phyloP scores from a whole-genome alignment of 768 basidiomycete species.

The Phlebiopsis gigantea region DNA sequence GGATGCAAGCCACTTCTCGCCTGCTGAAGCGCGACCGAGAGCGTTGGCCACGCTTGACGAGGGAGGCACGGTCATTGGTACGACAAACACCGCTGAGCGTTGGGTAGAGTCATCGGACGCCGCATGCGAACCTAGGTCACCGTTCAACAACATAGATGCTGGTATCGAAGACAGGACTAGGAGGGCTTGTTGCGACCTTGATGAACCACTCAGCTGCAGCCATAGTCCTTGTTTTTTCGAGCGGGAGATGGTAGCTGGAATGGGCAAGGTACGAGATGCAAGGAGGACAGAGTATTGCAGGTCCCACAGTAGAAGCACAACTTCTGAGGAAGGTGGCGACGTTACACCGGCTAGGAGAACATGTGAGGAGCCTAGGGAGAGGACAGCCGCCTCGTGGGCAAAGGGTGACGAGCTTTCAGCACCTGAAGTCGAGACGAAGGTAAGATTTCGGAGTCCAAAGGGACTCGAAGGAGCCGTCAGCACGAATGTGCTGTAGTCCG shows the following conservation, averaged over 20 bases:
- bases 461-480: constrained; percentile 14
- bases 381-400: constrained; percentile 20
- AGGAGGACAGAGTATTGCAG: constrained; percentile 29
- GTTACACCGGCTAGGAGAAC: constrained; percentile 24
- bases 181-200: constrained; percentile 7
- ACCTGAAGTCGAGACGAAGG: constrained; percentile 15
- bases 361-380: constrained; percentile 25
- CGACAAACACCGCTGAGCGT: constrained; percentile 49
- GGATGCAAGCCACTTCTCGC: constrained; percentile 41
- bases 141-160: background rate
- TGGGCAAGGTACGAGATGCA: constrained; percentile 21
- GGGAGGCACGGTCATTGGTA: constrained; percentile 49
- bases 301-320: constrained; percentile 29
- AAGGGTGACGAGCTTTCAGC: background rate
- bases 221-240: constrained; percentile 16
- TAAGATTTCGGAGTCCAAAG: constrained; percentile 16
- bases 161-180: constrained; percentile 17
- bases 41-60: constrained; percentile 61
- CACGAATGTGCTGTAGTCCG: constrained; percentile 8
- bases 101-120: constrained; percentile 8
- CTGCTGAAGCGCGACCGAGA: constrained; percentile 45
- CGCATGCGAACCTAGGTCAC: background rate
- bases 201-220: constrained; percentile 12
- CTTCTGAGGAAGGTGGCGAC: constrained; percentile 14
- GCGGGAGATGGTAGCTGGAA: constrained; percentile 22